Conservation (phyloP, 345 rosid genomes). For the Conringia planisiliqua region DNA sequence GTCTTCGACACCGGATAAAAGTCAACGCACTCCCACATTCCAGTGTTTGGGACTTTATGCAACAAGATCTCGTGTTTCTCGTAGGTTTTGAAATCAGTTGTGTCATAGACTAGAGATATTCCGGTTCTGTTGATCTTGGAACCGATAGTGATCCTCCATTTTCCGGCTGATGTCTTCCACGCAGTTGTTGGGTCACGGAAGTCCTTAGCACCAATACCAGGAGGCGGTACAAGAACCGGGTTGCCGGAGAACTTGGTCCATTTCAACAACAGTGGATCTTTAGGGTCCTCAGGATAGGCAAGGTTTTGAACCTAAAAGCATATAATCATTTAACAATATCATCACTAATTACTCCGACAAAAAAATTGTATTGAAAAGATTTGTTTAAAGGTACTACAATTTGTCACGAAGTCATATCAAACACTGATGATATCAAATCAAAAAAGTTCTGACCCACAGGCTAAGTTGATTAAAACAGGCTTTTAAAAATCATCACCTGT, state of each 20-base stretch:
- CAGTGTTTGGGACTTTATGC: constrained; percentile 68
- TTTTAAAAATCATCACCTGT: constrained; percentile 28
- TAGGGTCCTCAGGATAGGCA: constrained; percentile 72
- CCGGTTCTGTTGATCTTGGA: constrained; percentile 71
- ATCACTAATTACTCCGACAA: background rate
- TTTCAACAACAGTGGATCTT: constrained; percentile 65
- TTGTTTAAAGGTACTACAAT: background rate
- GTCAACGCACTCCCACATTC: constrained; percentile 76
- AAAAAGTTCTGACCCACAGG: background rate
- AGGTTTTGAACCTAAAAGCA: constrained; percentile 63
- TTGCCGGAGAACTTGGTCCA: constrained; percentile 73
- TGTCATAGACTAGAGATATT: constrained; percentile 66
- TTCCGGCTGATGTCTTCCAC: constrained; percentile 75
- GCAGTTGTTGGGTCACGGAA: constrained; percentile 97
- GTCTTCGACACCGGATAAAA: constrained; percentile 32
- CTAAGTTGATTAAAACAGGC: background rate
- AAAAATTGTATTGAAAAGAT: background rate
- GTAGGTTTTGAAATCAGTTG: constrained; percentile 61
- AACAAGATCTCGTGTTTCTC: constrained; percentile 33
- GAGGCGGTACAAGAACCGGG: constrained; percentile 77
- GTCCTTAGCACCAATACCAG: constrained; percentile 53
- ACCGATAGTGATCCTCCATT: constrained; percentile 78
- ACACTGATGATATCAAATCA: background rate
- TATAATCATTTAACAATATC: background rate
- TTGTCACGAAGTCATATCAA: no score